These are phyloP conservation scores for Herpotrichia juniperi DNA, from an alignment of 2,329 filamentous ascomycete genomes.

Conservation along the genomic window DNA sequence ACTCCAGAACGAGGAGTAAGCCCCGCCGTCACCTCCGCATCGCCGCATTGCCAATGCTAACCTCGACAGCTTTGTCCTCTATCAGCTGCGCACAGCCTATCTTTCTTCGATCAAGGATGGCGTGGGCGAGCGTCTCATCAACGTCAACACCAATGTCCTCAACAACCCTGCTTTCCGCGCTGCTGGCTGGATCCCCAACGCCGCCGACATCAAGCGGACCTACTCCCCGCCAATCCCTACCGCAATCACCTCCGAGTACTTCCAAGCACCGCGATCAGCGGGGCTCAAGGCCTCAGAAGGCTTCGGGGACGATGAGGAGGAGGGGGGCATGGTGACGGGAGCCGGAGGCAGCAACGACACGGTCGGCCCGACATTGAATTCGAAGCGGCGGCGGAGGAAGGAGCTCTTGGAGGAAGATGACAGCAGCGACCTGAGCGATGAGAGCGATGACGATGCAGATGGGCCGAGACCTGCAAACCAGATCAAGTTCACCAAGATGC, in stretches of 20 bases:
- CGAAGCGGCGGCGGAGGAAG: constrained; percentile 69
- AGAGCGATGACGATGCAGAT: constrained; percentile 80
- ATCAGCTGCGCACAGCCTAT: constrained; percentile 81
- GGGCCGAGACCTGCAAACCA: constrained; percentile 73
- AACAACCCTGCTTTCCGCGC: constrained; percentile 83
- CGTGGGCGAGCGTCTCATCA: constrained; percentile 83
- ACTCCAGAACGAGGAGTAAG: constrained; percentile 54
- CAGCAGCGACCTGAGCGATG: constrained; percentile 83
- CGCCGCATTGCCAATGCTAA: constrained; percentile 20
- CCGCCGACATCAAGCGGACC: constrained; percentile 78
- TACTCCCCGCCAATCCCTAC: constrained; percentile 88
- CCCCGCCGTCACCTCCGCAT: constrained; percentile 10
- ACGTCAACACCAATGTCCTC: constrained; percentile 77
- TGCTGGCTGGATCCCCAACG: constrained; percentile 78
- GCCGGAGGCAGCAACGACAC: constrained; percentile 69
- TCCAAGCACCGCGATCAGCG: constrained; percentile 69
- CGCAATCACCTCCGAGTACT: constrained; percentile 82
- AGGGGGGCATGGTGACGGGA: constrained; percentile 72
- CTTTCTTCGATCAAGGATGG: constrained; percentile 81
- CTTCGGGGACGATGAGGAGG: constrained; percentile 74
- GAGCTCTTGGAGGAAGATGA: constrained; percentile 85
- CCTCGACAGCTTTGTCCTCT: constrained; percentile 72
- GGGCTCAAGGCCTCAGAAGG: constrained; percentile 60
- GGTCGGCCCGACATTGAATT: constrained; percentile 67
- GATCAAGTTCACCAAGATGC: constrained; percentile 97